Base-by-base conservation (phyloP, 345 rosid genomes). In the Gossypium rotundifolium region DNA sequence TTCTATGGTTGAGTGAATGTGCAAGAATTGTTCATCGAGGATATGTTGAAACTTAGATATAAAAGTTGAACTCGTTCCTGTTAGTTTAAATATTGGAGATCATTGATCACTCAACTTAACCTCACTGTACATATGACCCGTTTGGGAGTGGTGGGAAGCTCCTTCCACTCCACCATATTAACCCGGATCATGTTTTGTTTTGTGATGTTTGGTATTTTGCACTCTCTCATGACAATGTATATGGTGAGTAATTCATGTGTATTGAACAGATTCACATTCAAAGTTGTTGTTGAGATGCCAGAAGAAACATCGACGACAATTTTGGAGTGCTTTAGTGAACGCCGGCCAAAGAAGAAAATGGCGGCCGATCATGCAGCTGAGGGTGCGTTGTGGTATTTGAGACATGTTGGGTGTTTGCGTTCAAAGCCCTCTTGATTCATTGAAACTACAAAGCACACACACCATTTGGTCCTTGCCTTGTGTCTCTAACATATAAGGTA, bases 311-410 rank as follows among this genome's bases (percentile, higher is more conserved):
- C 9, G 9, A 63, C 22, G 3, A 77, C 74, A 0, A 45, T 72
- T 40, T 40, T 91, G 77, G 91, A 89, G 77, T 82, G 91, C 80
- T 84, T 76, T 6, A 79, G 92, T 17, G 74, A 63, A 7, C 87
- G 87, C 54, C 82, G 52, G 9, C 6, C 68, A 9, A 82, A 42
- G 38, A 91, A 91, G 85, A 89, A 84, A 65, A 46, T 70, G 1
- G 92, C 90, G 63, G 90, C 91, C 57, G 89, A 88, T 74, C 84
- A 84, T 71, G 91, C 94, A 61, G 91, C 94, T 8, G 87, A 88
- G 81, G 94, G 87, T 46, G 92, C 88, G 2, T 66, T 89, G 45
- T 91, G 94, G 96, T 91, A 84, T 81, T 77, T 89, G 72, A 75
- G 78, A 48, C 84, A 79, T 40, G 53, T 67, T 57, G 91, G 88